Evolutionary conservation across 345 rosid genomes (phyloP).

Genomic region (Gossypium raimondii): DNA sequence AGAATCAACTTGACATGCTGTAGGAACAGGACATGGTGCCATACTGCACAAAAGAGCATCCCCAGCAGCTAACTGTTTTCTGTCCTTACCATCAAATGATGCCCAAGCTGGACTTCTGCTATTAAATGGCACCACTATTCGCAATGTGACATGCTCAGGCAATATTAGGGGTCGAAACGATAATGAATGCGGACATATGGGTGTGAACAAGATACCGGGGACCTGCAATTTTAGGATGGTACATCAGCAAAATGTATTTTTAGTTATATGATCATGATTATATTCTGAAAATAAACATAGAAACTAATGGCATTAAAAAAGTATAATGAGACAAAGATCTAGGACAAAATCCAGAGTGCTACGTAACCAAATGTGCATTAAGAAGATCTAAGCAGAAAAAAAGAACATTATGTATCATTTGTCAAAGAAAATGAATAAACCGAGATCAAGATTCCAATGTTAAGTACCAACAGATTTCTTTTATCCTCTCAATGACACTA

Average conservation of each 20-base stretch:
- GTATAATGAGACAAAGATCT: neutral
- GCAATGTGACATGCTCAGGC: conserved; percentile 86
- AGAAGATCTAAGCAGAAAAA: too few species aligned
- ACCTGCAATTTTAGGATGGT: conserved; percentile 43
- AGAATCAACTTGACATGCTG: conserved; percentile 82
- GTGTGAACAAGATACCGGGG: conserved; percentile 94
- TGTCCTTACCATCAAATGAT: conserved; percentile 96
- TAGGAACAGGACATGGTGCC: conserved; percentile 99
- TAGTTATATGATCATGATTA: neutral
- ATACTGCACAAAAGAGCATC: conserved; percentile 96
- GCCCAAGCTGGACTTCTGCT: conserved; percentile 95
- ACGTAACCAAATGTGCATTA: neutral
- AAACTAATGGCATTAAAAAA: neutral
- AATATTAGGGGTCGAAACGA: conserved; percentile 96
- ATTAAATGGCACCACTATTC: conserved; percentile 91
- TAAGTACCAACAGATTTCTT: too few species aligned
- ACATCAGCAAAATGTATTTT: neutral
- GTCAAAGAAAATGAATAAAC: too few species aligned
- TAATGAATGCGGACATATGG: conserved; percentile 95
- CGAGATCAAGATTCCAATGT: too few species aligned
- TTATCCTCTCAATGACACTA: too few species aligned
- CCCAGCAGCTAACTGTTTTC: conserved; percentile 60
- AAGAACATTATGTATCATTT: too few species aligned
- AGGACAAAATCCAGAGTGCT: neutral
- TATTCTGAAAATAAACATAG: neutral